Evolutionary conservation across 768 basidiomycete genomes (phyloP), one percentile per base, ranked within the genome.

Genomic region (Lepiota brunneoincarnata): DNA sequence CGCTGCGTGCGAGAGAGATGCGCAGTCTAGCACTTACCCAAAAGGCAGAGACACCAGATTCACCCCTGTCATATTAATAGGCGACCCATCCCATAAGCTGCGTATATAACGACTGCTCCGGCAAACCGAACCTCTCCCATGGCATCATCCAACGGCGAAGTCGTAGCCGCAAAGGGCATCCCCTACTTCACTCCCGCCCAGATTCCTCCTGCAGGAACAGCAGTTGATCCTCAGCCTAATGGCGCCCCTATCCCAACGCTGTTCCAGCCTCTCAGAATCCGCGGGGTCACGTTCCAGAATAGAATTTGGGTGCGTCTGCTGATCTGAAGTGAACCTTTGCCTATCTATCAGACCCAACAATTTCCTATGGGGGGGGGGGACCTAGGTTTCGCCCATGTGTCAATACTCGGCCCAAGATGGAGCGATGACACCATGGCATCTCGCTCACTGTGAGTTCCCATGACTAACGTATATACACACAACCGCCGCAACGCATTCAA

Each of bases 391-490:
- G 11, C 83, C 83, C 0, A 63, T 84, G 28, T 80, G 82, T 62
- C 82, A 85, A 64, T 84, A 83, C 64, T 83, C 80, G 26, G 71
- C 80, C 1, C 65, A 80, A 26, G 66, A 83, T 69, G 84, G 83
- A 31, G 68, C 61, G 59, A 40, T 78, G 6, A 78, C 76, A 0
- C 63, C 76, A 21, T 86, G 84, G 83, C 83, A 84, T 56, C 61
- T 75, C 54, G 80, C 80, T 4, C 83, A 85, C 61, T 75, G 89
- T 67, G 80, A 75, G 58, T 77, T 9, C 21, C 68, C 39, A 31
- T 41, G 31, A 10, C 31, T 6, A 10, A 10, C 3, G 31, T 9
- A 28, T 28, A 7, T 10, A 9, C 4, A 31, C 31, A 31, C 7
- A 7, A 10, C 31, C 11, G 31, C n/a, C n/a, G n/a, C n/a, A n/a